Evolutionary conservation across 257 asterid species (phyloP), one percentile per base, ranked within the genome.

Genomic region (Nicotiana knightiana): DNA sequence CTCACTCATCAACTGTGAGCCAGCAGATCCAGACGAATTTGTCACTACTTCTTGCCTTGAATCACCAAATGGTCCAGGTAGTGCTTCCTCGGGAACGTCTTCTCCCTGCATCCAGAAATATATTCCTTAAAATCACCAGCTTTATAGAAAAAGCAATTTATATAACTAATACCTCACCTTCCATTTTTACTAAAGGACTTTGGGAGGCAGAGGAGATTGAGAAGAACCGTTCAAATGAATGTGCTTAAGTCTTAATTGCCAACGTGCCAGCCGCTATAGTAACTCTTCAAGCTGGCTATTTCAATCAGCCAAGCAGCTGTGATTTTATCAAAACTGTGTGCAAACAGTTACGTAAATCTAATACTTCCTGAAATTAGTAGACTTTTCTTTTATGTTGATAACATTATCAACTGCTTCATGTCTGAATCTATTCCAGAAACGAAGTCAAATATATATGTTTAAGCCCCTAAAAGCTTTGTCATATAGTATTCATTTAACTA

Each of bases 51-150:
- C 76, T 70, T 70, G 90, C 84, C 86, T 90, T 53, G 70, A 24
- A 58, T 32, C 77, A 84, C 81, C 83, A 85, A 91, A 94, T 21
- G 94, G 92, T 24, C 81, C 91, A 9, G 98, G 99, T 10, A 94
- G 86, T 21, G 4, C 89, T 81, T 82, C 97, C 89, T 87, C 93
- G 0, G 99, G 98, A 80, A 96, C 87, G 55, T 96, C 98, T 83
- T 96, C 90, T 2, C 88, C 93, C 98, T 96, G 94, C 79, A 65
- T 70, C 35, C 54, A 87, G 37, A 76, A 26, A 7, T 7, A 26
- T 37, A 73, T 48, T 13, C 8, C 4, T 51, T 13, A 53, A 53
- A 13, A 12, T 11, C 58, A 4, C 58, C 16, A 12, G 58, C 16
- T 53, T 16, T 53, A 16, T 53, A 13, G 58, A 5, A 53, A 17